phyloP scores from a whole-genome alignment of 352 stramenopile genomes.

The Pilasporangium apinafurcum region DNA sequence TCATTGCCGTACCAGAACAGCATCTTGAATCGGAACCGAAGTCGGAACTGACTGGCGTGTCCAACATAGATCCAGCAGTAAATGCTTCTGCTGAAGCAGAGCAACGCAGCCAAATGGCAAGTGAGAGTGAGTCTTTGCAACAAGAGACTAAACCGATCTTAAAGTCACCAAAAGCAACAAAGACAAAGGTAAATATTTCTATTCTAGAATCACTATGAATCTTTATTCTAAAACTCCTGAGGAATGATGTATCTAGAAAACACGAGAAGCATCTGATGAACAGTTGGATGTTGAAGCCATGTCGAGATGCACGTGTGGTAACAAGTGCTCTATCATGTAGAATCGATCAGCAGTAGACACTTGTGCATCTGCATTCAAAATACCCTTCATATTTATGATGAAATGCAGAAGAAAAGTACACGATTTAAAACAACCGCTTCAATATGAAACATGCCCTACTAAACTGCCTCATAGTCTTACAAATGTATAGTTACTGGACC shows the following conservation, averaged over 20 bases:
- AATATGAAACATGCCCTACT: no score
- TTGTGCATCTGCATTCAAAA: no score
- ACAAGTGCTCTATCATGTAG: conserved; percentile 63
- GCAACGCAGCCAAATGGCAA: conserved; percentile 2
- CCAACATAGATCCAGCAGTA: conserved; percentile 22
- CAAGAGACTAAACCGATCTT: conserved; percentile 3
- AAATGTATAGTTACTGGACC: conserved; percentile 12
- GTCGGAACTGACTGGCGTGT: conserved; percentile 15
- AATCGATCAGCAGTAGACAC: background rate
- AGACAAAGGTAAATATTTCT: conserved; percentile 5
- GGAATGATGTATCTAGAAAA: conserved; percentile 6
- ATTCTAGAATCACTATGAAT: background rate
- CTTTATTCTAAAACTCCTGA: background rate
- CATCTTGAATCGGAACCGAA: conserved; percentile 11
- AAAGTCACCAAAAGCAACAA: conserved; percentile 10
- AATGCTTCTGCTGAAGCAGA: background rate
- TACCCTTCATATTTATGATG: background rate
- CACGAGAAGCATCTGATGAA: conserved; percentile 17
- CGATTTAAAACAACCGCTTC: no score
- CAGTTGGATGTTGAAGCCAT: conserved; percentile 55
- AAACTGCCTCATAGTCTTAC: no score
- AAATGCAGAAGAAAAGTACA: background rate
- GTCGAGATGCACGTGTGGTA: conserved; percentile 54
- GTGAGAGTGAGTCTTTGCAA: conserved; percentile 1
- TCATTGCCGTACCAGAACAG: background rate